A percentile compares a stretch with the other conserved stretches of the same genome.
Conservation (phyloP, 163 green algal genomes). For the Trebouxia gelatinosa region DNA sequence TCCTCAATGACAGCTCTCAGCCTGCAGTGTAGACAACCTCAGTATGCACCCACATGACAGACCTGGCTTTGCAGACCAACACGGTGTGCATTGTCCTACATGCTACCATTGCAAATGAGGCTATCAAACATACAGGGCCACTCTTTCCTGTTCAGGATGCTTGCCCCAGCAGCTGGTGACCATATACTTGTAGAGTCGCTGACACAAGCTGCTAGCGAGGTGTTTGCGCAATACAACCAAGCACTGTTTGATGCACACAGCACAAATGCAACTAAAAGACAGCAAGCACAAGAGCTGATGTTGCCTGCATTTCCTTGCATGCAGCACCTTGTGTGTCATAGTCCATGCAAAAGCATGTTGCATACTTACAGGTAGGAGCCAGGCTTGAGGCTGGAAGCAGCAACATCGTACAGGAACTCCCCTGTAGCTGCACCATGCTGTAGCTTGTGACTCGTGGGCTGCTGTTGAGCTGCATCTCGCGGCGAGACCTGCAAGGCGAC, state of each 20-base stretch:
- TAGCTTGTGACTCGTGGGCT: background rate
- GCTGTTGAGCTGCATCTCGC: background rate
- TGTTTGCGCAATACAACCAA: background rate
- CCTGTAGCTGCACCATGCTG: background rate
- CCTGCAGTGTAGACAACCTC: background rate
- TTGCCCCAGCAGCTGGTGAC: background rate
- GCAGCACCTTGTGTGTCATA: no score
- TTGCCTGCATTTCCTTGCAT: no score
- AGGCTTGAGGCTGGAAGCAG: background rate
- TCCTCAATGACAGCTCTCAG: background rate
- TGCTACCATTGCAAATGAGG: background rate
- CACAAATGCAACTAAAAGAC: background rate
- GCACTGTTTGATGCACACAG: background rate
- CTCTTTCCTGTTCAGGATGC: background rate
- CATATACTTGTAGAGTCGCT: no score
- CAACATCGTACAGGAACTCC: slow-evolving; percentile 3
- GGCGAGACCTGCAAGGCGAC: background rate
- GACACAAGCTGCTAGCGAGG: no score
- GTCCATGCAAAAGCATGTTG: no score
- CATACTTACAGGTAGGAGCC: background rate
- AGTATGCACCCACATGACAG: background rate
- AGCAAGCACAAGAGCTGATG: background rate
- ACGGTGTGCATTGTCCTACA: background rate
- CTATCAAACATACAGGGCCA: background rate
- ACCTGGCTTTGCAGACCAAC: no score